A percentile compares a stretch with the other conserved stretches of the same genome.
phyloP scores from a whole-genome alignment of 2,329 filamentous ascomycete species.

The Cladosporium sp. region DNA sequence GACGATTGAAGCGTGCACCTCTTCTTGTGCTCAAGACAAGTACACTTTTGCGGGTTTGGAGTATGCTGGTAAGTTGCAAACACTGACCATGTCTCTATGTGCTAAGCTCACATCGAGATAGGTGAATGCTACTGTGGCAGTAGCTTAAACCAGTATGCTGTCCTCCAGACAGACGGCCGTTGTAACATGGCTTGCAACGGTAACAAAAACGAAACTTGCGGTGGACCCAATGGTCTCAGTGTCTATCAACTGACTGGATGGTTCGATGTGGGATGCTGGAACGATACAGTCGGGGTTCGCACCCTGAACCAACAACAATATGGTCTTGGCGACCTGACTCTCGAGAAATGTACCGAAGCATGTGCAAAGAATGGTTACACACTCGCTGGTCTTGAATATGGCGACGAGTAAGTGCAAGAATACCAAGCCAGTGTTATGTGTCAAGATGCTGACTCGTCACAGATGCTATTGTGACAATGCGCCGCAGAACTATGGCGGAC shows the following conservation, averaged over 20 bases:
- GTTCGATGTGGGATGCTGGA: constrained; percentile 27
- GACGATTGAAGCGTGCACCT: constrained; percentile 20
- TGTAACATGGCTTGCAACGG: constrained; percentile 15
- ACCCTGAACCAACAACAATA: constrained; percentile 3
- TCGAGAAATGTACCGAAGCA: constrained; percentile 22
- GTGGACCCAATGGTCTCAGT: constrained; percentile 10
- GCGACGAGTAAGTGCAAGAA: constrained; percentile 7
- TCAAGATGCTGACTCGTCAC: neutral
- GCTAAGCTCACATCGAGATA: neutral
- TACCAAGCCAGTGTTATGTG: no score
- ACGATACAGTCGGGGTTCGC: constrained; percentile 20
- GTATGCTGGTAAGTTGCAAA: constrained; percentile 18
- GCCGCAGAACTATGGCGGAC: constrained; percentile 19
- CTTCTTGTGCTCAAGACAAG: constrained; percentile 17
- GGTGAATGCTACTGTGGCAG: constrained; percentile 32
- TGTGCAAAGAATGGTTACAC: constrained; percentile 22
- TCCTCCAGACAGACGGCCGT: constrained; percentile 17
- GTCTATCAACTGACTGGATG: constrained; percentile 27
- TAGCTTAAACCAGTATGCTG: constrained; percentile 18
- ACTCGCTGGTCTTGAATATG: constrained; percentile 26
- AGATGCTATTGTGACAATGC: constrained; percentile 23
- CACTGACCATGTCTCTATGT: neutral
- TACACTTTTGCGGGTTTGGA: constrained; percentile 19
- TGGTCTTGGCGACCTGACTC: constrained; percentile 13
- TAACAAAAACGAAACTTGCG: constrained; percentile 4